These are phyloP conservation scores for Penicillium sp. DNA, from an alignment of 2,329 filamentous ascomycete species.

Conservation along the genomic window DNA sequence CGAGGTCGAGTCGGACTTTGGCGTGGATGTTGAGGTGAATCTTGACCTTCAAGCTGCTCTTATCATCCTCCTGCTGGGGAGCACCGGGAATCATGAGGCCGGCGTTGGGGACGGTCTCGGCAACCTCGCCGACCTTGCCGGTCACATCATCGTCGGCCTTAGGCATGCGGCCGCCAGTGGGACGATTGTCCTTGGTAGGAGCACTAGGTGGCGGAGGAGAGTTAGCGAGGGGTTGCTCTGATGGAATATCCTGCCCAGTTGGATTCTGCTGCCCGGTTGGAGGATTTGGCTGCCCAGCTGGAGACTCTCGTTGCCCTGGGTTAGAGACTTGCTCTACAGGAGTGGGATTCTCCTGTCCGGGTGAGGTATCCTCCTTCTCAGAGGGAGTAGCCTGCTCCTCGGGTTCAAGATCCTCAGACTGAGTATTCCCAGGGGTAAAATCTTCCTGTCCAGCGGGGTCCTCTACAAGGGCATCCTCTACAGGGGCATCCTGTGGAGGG, in stretches of 20 bases:
- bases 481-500: not conserved
- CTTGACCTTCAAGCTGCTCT: constrained; percentile 22
- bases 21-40: constrained; percentile 27
- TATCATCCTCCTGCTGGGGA: constrained; percentile 10
- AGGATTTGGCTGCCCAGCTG: not conserved
- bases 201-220: constrained; percentile 8
- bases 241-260: not conserved
- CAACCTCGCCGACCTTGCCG: not conserved
- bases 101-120: not conserved
- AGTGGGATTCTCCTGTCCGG: not conserved
- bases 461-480: not conserved
- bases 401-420: not conserved
- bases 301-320: not conserved
- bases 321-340: not conserved
- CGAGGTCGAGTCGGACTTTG: constrained; percentile 25
- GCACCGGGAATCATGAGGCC: constrained; percentile 11
- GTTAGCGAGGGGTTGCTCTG: constrained; percentile 10
- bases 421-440: not conserved
- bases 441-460: not conserved
- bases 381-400: not conserved
- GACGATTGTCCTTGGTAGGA: constrained; percentile 3
- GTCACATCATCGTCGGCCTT: constrained; percentile 4
- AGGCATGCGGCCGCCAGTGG: constrained; percentile 12
- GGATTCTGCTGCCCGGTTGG: not conserved
- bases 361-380: not conserved